Conservation (phyloP, 306 rosid genomes). For the Cicer judaicum region DNA sequence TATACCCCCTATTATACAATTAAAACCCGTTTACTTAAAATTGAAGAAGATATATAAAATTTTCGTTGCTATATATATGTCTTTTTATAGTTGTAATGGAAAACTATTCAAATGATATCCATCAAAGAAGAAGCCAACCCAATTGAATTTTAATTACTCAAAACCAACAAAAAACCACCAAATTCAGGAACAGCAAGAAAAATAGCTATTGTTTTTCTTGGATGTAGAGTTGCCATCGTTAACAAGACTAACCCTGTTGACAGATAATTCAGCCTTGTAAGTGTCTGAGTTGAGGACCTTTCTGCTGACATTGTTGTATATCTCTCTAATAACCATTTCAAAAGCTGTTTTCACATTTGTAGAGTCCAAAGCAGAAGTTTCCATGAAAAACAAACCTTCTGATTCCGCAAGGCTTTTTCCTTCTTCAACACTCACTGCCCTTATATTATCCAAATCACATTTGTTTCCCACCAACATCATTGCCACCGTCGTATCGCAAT, state of each 20-base stretch:
- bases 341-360: constrained; percentile 85
- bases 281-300: constrained; percentile 90
- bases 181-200: constrained; percentile 79
- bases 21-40: constrained; percentile 44
- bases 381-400: constrained; percentile 94
- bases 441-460: constrained; percentile 78
- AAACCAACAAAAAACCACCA: constrained; percentile 46
- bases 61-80: constrained; percentile 51
- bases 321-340: constrained; percentile 85
- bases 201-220: constrained; percentile 59
- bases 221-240: constrained; percentile 60
- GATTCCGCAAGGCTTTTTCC: constrained; percentile 90
- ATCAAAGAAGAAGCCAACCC: constrained; percentile 43
- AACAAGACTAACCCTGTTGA: constrained; percentile 87
- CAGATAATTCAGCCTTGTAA: constrained; percentile 91
- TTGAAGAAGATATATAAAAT: constrained; percentile 38
- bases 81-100: constrained; percentile 47
- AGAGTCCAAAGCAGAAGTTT: constrained; percentile 89
- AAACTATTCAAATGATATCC: constrained; percentile 42
- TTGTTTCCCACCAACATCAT: constrained; percentile 95
- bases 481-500: constrained; percentile 87
- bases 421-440: constrained; percentile 84
- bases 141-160: constrained; percentile 36
- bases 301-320: constrained; percentile 88
- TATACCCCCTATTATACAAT: constrained; percentile 49